Evolutionary conservation across 208 protist genomes (phyloP), one percentile per base, ranked within the genome.

Genomic region (Blastocrithidia nonstop): DNA sequence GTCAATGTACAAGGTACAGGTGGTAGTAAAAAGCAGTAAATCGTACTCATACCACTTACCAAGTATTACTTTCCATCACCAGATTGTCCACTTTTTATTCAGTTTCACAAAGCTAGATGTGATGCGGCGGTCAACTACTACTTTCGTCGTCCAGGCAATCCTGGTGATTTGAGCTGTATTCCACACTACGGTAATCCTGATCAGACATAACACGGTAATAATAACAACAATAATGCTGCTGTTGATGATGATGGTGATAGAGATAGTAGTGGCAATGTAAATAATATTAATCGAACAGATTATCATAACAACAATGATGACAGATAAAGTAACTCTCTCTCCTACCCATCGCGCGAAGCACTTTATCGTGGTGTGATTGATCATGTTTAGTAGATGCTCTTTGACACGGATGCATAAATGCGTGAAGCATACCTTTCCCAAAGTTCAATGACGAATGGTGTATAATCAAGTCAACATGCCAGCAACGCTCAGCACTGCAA

Each of bases 371-470:
- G 74, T 15, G 66, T 89, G 4, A 66, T 89, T 23, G 80, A 89
- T 20, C 71, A 64, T 35, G 48, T 83, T 21, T 74, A 89, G 55
- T 74, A 85, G 54, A 55, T 41, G 21, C 69, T 89, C 24, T 89
- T 85, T 42, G 75, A 89, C 55, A 89, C 80, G 0, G 75, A 89
- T 32, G 71, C 62, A 29, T 71, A 89, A 55, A 89, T 89, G 80
- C 60, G 69, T 4, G 58, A 68, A 31, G 74, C 74, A 25, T 70
- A 69, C n/a, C n/a, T n/a, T n/a, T n/a, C n/a, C n/a, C n/a, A n/a
- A n/a, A n/a, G n/a, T n/a, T n/a, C n/a, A n/a, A n/a, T n/a, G n/a
- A n/a, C n/a, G n/a, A n/a, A n/a, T n/a, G n/a, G n/a, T n/a, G n/a
- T n/a, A n/a, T n/a, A n/a, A n/a, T n/a, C n/a, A n/a, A n/a, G n/a